Conservation (phyloP, 169 alveolate species). For the Babesia ovis region DNA sequence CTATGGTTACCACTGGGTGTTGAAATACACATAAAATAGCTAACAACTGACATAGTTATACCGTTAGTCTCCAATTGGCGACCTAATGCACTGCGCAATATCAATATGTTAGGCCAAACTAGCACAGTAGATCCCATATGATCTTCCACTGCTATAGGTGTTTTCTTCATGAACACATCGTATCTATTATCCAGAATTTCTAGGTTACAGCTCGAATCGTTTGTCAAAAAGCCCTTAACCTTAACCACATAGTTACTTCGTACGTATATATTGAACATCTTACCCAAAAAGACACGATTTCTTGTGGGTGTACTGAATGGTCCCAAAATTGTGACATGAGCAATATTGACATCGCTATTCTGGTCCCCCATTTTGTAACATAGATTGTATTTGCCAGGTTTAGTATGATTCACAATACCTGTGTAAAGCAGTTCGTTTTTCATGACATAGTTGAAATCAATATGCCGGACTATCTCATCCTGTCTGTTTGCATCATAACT, state of each 20-base stretch:
- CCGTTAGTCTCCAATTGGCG: background rate
- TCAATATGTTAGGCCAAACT: constrained; percentile 29
- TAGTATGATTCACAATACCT: background rate
- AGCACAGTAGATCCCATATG: background rate
- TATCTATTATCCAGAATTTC: background rate
- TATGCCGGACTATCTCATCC: background rate
- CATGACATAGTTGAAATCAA: background rate
- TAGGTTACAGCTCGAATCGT: constrained; percentile 4
- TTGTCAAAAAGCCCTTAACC: constrained; percentile 7
- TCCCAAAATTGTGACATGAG: background rate
- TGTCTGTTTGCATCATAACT: background rate
- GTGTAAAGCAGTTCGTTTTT: background rate
- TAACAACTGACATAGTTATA: background rate
- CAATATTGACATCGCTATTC: background rate
- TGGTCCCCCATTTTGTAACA: background rate
- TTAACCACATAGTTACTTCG: constrained; percentile 2
- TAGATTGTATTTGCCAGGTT: constrained; percentile 2
- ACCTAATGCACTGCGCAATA: constrained; percentile 10
- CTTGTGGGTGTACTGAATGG: background rate
- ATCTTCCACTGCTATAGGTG: constrained; percentile 4
- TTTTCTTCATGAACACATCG: background rate
- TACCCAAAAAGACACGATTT: constrained; percentile 26
- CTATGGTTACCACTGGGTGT: background rate
- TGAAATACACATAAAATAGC: background rate
- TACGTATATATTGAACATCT: constrained; percentile 22